A percentile compares a stretch with the other conserved stretches of the same genome.
Conservation (phyloP, 2,329 filamentous ascomycete genomes). For the Hypomyces rosellus region DNA sequence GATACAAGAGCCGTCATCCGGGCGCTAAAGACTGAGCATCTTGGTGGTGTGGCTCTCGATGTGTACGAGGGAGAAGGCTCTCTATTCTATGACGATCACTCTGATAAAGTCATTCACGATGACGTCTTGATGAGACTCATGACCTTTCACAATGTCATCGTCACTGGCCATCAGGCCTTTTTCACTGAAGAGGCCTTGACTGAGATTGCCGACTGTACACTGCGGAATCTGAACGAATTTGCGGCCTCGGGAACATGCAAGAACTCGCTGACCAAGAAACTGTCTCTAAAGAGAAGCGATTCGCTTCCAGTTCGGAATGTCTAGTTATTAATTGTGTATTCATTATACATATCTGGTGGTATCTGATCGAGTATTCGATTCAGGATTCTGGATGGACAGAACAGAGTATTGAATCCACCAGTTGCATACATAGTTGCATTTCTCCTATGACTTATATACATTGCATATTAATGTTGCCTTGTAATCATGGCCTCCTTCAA, state of each 20-base stretch:
- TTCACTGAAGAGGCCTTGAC: conserved; percentile 59
- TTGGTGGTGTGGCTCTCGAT: conserved; percentile 59
- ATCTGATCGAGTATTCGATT: no score
- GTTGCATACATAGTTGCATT: no score
- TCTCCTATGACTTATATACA: no score
- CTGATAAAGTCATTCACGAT: conserved; percentile 58
- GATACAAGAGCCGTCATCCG: conserved; percentile 53
- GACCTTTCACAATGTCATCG: conserved; percentile 61
- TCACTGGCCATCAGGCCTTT: conserved; percentile 64
- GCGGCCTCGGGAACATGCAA: conserved; percentile 22
- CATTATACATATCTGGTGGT: background rate
- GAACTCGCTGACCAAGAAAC: conserved; percentile 27
- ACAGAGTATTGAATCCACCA: no score
- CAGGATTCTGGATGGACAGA: no score
- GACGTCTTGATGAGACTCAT: conserved; percentile 59
- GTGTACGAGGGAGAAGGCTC: conserved; percentile 61
- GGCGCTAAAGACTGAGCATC: conserved; percentile 52
- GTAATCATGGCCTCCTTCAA: no score
- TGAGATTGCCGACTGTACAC: conserved; percentile 56
- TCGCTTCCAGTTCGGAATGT: conserved; percentile 17
- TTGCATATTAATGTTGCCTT: no score
- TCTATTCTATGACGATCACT: conserved; percentile 61
- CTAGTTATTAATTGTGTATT: conserved; percentile 13
- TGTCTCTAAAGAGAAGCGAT: background rate
- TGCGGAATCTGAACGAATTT: conserved; percentile 50